Evolutionary conservation across 2,329 filamentous ascomycete genomes (phyloP).

Genomic region (Lojkania enalia): DNA sequence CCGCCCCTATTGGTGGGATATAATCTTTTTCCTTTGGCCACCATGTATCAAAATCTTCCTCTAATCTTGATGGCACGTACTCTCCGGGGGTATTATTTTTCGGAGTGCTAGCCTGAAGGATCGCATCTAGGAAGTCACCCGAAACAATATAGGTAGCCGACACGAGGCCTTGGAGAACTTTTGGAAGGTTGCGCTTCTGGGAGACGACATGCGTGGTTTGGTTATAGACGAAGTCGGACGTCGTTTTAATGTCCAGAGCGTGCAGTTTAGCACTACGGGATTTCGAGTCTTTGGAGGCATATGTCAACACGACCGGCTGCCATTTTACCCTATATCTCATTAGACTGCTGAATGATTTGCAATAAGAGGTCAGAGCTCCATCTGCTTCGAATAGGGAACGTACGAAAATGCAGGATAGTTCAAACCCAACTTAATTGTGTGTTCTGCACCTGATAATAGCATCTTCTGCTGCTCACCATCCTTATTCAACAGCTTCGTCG

Average conservation of each 20-base stretch:
- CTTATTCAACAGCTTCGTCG: constrained; percentile 64
- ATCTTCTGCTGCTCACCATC: constrained; percentile 47
- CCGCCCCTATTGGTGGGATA: constrained; percentile 74
- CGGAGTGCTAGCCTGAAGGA: constrained; percentile 63
- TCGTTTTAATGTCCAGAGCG: constrained; percentile 84
- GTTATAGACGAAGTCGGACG: constrained; percentile 69
- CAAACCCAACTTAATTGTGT: constrained; percentile 72
- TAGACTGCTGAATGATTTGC: not conserved
- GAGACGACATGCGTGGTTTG: constrained; percentile 86
- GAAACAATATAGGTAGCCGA: constrained; percentile 79
- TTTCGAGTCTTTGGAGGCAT: constrained; percentile 63
- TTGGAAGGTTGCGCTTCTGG: constrained; percentile 86
- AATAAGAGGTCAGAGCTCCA: not conserved
- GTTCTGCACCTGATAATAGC: constrained; percentile 46
- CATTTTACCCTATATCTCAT: constrained; percentile 68
- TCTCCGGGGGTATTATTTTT: constrained; percentile 44
- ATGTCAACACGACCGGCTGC: constrained; percentile 79
- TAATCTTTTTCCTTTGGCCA: constrained; percentile 78
- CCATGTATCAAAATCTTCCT: constrained; percentile 74
- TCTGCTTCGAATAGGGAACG: constrained; percentile 8
- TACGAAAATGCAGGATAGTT: constrained; percentile 67
- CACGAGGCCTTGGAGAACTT: constrained; percentile 83
- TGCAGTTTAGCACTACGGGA: constrained; percentile 67
- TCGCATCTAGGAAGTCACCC: constrained; percentile 70
- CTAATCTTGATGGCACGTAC: constrained; percentile 63